Evolutionary conservation across 768 basidiomycete species (phyloP).

Genomic region (Lentinula sp.): DNA sequence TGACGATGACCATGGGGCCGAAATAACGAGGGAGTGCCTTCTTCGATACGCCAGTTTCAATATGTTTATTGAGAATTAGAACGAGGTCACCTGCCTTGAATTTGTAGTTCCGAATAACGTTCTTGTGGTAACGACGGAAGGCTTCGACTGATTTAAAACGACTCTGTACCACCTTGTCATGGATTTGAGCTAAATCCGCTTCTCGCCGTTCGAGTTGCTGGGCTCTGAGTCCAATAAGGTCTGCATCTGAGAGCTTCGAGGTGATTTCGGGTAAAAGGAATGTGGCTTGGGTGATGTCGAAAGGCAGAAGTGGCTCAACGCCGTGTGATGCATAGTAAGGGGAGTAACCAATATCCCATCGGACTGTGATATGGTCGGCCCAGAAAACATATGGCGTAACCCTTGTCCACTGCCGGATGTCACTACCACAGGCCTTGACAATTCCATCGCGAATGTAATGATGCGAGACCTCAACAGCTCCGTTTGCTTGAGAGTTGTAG

Average conservation of each 20-base stretch:
- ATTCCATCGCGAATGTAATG: conserved; percentile 20
- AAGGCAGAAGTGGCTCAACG: conserved; percentile 15
- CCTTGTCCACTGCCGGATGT: conserved; percentile 24
- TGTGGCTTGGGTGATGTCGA: conserved; percentile 11
- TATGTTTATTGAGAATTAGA: conserved; percentile 12
- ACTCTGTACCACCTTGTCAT: background rate
- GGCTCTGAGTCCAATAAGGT: too few species aligned
- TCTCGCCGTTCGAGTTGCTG: too few species aligned
- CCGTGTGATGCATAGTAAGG: conserved; percentile 21
- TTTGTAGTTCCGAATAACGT: conserved; percentile 1
- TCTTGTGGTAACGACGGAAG: background rate
- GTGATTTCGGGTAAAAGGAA: conserved; percentile 19
- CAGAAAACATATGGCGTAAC: conserved; percentile 20
- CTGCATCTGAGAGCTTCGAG: conserved; percentile 4
- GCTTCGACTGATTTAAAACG: background rate
- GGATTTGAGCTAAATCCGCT: background rate
- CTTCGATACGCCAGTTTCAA: conserved; percentile 11
- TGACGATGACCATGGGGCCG: conserved; percentile 15
- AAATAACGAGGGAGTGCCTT: conserved; percentile 14
- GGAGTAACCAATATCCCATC: conserved; percentile 19
- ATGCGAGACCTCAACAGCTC: conserved; percentile 26
- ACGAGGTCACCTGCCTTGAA: conserved; percentile 7
- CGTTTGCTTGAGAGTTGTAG: conserved; percentile 35
- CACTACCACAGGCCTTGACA: conserved; percentile 22
- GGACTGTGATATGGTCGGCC: conserved; percentile 23